A percentile compares a stretch with the other conserved stretches of the same genome.
Conservation (phyloP, 2,329 filamentous ascomycete genomes). For the Fusarium avenaceum region DNA sequence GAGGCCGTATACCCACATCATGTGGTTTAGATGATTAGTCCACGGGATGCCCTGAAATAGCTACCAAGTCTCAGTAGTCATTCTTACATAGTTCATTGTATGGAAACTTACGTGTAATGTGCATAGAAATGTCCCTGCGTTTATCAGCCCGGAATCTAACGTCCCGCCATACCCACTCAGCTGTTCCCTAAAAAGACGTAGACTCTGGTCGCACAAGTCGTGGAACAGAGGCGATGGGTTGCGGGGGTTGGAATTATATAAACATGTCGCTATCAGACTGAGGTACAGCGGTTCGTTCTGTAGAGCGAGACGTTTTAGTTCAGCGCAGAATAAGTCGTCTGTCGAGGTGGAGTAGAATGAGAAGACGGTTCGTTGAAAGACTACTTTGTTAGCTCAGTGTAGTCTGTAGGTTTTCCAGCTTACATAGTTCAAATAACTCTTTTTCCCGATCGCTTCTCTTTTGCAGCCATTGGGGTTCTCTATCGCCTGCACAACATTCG, state of each 20-base stretch:
- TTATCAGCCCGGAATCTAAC: conserved; percentile 14
- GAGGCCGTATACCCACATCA: conserved; percentile 37
- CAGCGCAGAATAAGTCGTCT: conserved; percentile 17
- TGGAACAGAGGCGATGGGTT: conserved; percentile 17
- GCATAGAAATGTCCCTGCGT: conserved; percentile 30
- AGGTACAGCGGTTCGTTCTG: conserved; percentile 29
- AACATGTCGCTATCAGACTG: conserved; percentile 26
- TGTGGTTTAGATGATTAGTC: conserved; percentile 31
- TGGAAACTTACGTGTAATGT: conserved; percentile 24
- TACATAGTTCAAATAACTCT: conserved; percentile 20
- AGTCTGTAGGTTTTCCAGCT: accelerated
- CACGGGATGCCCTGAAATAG: conserved; percentile 38
- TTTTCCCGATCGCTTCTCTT: conserved; percentile 1
- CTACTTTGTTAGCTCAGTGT: neutral
- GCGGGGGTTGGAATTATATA: conserved; percentile 23
- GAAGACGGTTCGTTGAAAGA: conserved; percentile 27
- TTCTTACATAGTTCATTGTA: too few species aligned
- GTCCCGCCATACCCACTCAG: conserved; percentile 16
- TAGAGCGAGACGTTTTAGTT: conserved; percentile 7
- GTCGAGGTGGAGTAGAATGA: conserved; percentile 30
- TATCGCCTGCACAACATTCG: too few species aligned
- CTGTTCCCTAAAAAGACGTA: conserved; percentile 28
- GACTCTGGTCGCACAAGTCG: conserved; percentile 26
- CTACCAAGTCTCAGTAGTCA: neutral
- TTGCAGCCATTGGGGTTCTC: conserved; percentile 6